These are phyloP conservation scores for Ascochyta koolunga DNA, from an alignment of 2,329 filamentous ascomycete genomes.

Conservation along the genomic window DNA sequence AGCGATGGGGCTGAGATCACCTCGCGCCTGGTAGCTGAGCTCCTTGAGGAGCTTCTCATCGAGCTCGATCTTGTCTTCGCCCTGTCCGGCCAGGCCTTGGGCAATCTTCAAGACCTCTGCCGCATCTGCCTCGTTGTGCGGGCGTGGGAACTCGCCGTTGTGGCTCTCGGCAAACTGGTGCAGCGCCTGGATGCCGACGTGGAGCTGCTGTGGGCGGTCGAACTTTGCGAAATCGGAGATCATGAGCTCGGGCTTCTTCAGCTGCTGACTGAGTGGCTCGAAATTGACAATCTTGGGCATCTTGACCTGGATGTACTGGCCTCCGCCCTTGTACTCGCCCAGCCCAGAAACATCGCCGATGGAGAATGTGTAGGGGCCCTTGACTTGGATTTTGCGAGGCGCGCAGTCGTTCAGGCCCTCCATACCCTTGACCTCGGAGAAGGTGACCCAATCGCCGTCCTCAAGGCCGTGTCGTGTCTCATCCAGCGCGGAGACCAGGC, in stretches of 20 bases:
- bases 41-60: constrained; percentile 93
- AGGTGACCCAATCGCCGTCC: constrained; percentile 95
- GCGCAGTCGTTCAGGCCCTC: constrained; percentile 81
- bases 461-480: constrained; percentile 94
- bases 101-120: constrained; percentile 76
- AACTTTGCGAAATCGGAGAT: constrained; percentile 98
- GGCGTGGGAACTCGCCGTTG: constrained; percentile 73
- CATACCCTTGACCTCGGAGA: constrained; percentile 92
- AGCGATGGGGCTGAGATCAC: constrained; percentile 89
- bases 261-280: constrained; percentile 75
- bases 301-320: constrained; percentile 94
- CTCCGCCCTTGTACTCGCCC: constrained; percentile 85
- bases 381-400: constrained; percentile 89
- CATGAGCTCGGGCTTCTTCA: constrained; percentile 87
- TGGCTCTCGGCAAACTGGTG: constrained; percentile 82
- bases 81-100: constrained; percentile 70
- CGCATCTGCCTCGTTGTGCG: constrained; percentile 86
- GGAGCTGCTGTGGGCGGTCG: constrained; percentile 89
- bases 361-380: constrained; percentile 94
- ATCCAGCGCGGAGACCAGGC: constrained; percentile 88
- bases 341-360: constrained; percentile 91
- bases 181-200: constrained; percentile 89
- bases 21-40: constrained; percentile 90
- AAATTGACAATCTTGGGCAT: constrained; percentile 96
- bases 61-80: constrained; percentile 77